These are phyloP conservation scores for Melampsora americana DNA, from an alignment of 1,284 basidiomycete genomes.

Conservation along the genomic window DNA sequence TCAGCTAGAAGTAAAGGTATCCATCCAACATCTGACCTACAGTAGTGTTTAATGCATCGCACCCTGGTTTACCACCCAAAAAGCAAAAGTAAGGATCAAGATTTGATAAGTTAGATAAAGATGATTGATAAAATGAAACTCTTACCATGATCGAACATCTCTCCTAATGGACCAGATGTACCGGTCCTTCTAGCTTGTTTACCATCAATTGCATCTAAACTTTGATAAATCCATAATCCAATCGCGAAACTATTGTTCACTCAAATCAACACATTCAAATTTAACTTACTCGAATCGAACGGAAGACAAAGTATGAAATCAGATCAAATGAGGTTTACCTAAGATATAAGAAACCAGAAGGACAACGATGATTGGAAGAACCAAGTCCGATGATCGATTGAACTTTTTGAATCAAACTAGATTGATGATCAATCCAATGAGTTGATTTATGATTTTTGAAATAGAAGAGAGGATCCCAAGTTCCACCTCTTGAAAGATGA, in stretches of 20 bases:
- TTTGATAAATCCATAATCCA: conserved; percentile 90
- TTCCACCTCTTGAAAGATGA: conserved; percentile 47
- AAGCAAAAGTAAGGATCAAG: background rate
- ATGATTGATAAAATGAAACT: conserved; percentile 8
- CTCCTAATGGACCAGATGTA: conserved; percentile 91
- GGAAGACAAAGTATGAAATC: conserved; percentile 52
- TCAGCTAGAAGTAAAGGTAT: conserved; percentile 37
- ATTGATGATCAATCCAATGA: background rate
- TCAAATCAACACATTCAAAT: background rate
- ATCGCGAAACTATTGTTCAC: conserved; percentile 67
- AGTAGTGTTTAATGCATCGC: conserved; percentile 90
- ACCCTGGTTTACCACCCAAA: conserved; percentile 59
- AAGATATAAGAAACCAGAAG: conserved; percentile 35
- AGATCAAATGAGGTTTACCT: conserved; percentile 66
- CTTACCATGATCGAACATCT: conserved; percentile 92
- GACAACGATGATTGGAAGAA: conserved; percentile 27
- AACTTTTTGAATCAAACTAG: background rate
- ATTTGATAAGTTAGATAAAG: background rate
- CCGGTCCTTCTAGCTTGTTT: conserved; percentile 92
- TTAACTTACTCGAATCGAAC: background rate
- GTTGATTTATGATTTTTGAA: background rate
- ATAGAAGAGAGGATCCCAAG: conserved; percentile 51
- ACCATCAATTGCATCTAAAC: conserved; percentile 78
- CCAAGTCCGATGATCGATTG: conserved; percentile 11
- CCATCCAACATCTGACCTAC: conserved; percentile 56